Evolutionary conservation across 768 basidiomycete species (phyloP), one percentile per base, ranked within the genome.

Genomic region (Mycena belliarum): DNA sequence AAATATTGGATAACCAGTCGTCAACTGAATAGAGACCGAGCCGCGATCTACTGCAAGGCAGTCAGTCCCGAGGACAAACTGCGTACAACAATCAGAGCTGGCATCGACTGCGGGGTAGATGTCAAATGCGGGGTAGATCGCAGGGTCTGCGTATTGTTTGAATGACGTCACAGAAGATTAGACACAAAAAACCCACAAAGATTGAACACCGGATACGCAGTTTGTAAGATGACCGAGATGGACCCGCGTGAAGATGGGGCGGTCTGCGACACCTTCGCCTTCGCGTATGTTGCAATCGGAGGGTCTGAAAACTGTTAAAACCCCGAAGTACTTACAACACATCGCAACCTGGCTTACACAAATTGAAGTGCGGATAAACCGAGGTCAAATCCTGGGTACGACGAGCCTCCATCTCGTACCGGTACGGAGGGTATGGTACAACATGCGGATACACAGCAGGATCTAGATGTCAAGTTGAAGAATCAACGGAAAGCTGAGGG

Each of bases 291-390:
- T 47, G 32, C 50, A 55, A 50, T 38, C 24, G 55, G 21, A 7
- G 48, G 55, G 23, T 57, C 55, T 56, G 9, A 0, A 26, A 18
- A 21, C 20, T 2, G 1, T 20, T 10, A n/a, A n/a, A n/a, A n/a
- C n/a, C n/a, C n/a, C n/a, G n/a, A n/a, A n/a, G n/a, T n/a, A n/a
- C n/a, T n/a, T n/a, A n/a, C n/a, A n/a, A n/a, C n/a, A n/a, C n/a
- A n/a, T n/a, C n/a, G n/a, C n/a, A n/a, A n/a, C n/a, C n/a, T n/a
- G 12, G 29, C 55, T 49, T 55, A 72, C 71, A 67, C 35, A 68
- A 60, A 25, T 57, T 44, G 42, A 69, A 57, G 49, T 48, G 57
- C 14, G 69, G 71, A 54, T 70, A 70, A 18, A 32, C 35, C 49
- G 35, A 41, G 14, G 55, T 18, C 29, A 41, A 49, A 9, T 24